Evolutionary conservation across 2,329 filamentous ascomycete species (phyloP), one percentile per base, ranked within the genome.

Genomic region (Calonectria crousiana): DNA sequence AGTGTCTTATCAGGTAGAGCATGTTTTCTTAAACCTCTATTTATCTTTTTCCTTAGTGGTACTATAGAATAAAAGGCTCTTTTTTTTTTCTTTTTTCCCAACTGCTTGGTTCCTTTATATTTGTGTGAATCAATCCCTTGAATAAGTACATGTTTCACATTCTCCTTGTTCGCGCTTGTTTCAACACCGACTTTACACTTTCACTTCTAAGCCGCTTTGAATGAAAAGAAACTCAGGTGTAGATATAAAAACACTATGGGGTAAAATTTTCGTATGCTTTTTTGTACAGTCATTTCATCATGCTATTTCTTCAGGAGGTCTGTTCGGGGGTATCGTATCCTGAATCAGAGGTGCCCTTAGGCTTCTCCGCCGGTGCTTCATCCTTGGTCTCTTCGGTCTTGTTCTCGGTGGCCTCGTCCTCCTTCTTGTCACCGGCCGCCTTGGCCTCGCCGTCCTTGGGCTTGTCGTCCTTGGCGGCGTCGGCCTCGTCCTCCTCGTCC

Each of bases 271-370:
- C 60, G 13, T 67, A 47, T 56, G 47, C n/a, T 10, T 20, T 5
- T 66, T n/a, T 71, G 10, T 69, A 47, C 26, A 60, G 30, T 73
- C 69, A 44, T 76, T 71, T 66, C 51, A 36, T 72, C 47, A 49
- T 67, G 44, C 49, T 8, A 32, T 32, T 72, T 52, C 26, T 47
- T 78, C 74, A 81, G 53, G 51, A 75, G 62, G 58, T 66, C 14
- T 62, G 53, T 52, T 81, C 80, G 26, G 79, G 79, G 32, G 82
- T 83, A 56, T 83, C 82, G 69, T 84, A 84, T 49, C 83, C 83
- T 34, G 83, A 84, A 73, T 84, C 83, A 20, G 83, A 84, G 11
- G 78, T 78, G 32, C 76, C 78, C 80, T 84, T 84, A 23, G 77
- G 78, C n/a, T 77, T 76, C 36, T 72, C 74, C 10, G n/a, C 65